Base-by-base conservation (phyloP, 768 basidiomycete species). In the Amanita subjunquillea region DNA sequence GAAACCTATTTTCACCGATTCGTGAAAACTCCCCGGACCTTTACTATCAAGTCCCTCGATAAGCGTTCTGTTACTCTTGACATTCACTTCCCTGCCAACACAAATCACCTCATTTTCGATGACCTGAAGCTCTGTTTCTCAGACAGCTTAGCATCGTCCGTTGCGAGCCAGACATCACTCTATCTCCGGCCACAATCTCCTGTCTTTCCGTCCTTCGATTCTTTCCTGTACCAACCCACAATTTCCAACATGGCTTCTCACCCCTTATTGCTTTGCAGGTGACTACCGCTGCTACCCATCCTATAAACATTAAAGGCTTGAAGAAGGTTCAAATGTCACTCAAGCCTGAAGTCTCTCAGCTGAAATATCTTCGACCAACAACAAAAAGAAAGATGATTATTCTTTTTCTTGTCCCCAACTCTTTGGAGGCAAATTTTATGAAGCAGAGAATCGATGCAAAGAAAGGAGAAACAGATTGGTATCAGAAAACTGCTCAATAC, bases 321-420 rank as follows among this genome's bases (percentile, higher is more conserved):
- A 17, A 23, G 42, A 8, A 44, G 4, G 25, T n/a, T n/a, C 20
- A 44, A 44, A 7, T 1, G 4, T 44, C 42, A 25, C 42, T 44
- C 25, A 27, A 44, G 8, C 37, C 9, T 8, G 15, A 15, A 38
- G 4, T 17, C 37, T 15, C 37, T 38, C 6, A 38, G 6, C 37
- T 38, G 17, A 38, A 38, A 15, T 1, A 12, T 1, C 3, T 13
- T 13, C 12, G 37, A 38, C 37, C 12, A 38, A 4, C 13, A 44
- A 22, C 1, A 61, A 20, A 66, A 69, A 2, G 76, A 79, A 55
- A 72, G 70, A 2, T 77, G 75, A 73, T 63, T 71, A 0, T 71
- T 78, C 48, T 77, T 78, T 58, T 73, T 72, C 69, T 38, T 38
- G 9, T 12, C 37, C 75, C 72, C 51, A 77, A 66, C 25, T 73